Conservation (phyloP, 1,139 yeast species). For the Pichia sp. region DNA sequence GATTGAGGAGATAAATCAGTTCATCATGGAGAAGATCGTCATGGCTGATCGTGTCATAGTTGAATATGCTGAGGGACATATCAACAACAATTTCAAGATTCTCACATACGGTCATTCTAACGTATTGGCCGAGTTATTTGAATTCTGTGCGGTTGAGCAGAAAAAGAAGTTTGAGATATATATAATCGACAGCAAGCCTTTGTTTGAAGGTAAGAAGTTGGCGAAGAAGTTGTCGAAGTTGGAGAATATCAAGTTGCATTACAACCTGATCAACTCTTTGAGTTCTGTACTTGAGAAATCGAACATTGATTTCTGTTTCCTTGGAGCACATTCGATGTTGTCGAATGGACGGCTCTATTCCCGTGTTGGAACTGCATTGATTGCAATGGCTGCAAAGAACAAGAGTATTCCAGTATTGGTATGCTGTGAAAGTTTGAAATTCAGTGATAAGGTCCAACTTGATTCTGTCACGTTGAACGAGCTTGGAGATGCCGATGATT, state of each 20-base stretch:
- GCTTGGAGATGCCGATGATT: slow-evolving; percentile 78
- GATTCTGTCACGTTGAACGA: slow-evolving; percentile 94
- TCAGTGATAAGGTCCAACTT: slow-evolving; percentile 90
- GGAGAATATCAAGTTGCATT: slow-evolving; percentile 58
- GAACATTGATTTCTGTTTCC: slow-evolving; percentile 82
- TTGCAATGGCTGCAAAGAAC: slow-evolving; percentile 86
- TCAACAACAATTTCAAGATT: slow-evolving; percentile 71
- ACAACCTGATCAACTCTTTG: slow-evolving; percentile 74
- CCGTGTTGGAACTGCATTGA: slow-evolving; percentile 90
- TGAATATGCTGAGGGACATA: slow-evolving; percentile 74
- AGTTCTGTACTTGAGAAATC: slow-evolving; percentile 61
- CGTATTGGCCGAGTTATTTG: slow-evolving; percentile 71
- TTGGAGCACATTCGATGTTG: slow-evolving; percentile 96
- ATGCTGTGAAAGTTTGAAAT: slow-evolving; percentile 92
- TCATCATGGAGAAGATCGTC: slow-evolving; percentile 79
- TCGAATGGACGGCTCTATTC: slow-evolving; percentile 92
- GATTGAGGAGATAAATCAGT: slow-evolving; percentile 66
- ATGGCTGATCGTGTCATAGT: slow-evolving; percentile 81
- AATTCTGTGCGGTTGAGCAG: slow-evolving; percentile 59
- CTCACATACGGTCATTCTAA: slow-evolving; percentile 86
- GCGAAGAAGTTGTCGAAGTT: slow-evolving; percentile 56
- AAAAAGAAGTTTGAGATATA: slow-evolving; percentile 72
- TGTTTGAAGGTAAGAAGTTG: slow-evolving; percentile 85
- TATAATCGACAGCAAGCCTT: slow-evolving; percentile 89
- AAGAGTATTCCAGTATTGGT: slow-evolving; percentile 91